These are phyloP conservation scores for Pseudonitzschia pungens DNA, from an alignment of 108 stramenopile genomes.

Conservation along the genomic window DNA sequence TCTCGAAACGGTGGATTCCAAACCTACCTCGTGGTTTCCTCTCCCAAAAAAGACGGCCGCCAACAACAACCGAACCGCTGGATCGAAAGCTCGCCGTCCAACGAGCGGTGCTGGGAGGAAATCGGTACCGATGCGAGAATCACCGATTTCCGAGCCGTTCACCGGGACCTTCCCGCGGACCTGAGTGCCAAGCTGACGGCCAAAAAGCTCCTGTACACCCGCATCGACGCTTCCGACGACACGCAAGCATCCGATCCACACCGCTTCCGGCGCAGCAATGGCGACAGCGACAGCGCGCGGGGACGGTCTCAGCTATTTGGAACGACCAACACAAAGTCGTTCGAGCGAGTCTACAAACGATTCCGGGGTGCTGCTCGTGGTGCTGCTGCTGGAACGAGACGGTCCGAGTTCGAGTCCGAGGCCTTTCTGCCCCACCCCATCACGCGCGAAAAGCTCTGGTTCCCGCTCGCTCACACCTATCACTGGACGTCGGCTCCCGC, in stretches of 20 bases:
- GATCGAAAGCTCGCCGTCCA: too few relatives aligned
- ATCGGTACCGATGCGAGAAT: constrained; percentile 17
- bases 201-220: constrained; percentile 47
- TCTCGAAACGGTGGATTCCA: constrained; percentile 1
- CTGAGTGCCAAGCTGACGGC: constrained; percentile 34
- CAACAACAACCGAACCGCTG: background rate
- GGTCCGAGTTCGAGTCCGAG: constrained; percentile 23
- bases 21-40: background rate
- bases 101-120: background rate
- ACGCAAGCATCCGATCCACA: too few relatives aligned
- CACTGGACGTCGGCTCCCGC: constrained; percentile 50
- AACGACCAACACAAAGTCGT: constrained; percentile 29
- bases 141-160: constrained; percentile 43
- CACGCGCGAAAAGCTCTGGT: constrained; percentile 48
- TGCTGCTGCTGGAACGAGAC: too few relatives aligned
- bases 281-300: background rate
- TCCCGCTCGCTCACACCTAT: constrained; percentile 48
- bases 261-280: too few relatives aligned
- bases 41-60: background rate
- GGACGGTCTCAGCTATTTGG: constrained; percentile 45
- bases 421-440: constrained; percentile 42
- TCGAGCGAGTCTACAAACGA: constrained; percentile 28
- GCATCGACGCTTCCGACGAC: constrained; percentile 17
- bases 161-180: constrained; percentile 25
- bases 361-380: constrained; percentile 22